Conservation (phyloP, 2,329 filamentous ascomycete species). For the Aspergillus sp. region DNA sequence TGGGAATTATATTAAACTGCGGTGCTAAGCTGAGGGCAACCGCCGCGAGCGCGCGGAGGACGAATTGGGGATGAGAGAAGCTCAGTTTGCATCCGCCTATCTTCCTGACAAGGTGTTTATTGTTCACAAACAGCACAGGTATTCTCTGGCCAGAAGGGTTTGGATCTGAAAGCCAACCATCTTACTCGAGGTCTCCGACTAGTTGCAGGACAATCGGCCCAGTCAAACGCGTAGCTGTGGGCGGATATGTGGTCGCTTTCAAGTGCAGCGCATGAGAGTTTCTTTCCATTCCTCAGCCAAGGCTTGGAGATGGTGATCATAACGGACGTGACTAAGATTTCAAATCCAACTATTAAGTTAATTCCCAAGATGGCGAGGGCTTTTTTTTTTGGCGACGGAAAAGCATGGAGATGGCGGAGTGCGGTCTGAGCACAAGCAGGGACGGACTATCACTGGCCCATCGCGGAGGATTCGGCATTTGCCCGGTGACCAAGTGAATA, state of each 20-base stretch:
- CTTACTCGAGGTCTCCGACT: slow-evolving; percentile 6
- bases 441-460: neutral
- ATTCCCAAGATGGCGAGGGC: neutral
- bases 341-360: neutral
- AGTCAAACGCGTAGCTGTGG: slow-evolving; percentile 15
- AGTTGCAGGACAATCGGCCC: slow-evolving; percentile 12
- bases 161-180: slow-evolving; percentile 10
- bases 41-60: slow-evolving; percentile 8
- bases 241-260: slow-evolving; percentile 27
- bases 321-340: neutral
- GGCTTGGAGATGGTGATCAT: slow-evolving; percentile 2
- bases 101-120: neutral
- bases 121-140: slow-evolving; percentile 5
- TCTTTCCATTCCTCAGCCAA: neutral
- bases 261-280: slow-evolving; percentile 19
- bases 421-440: slow-evolving; percentile 5
- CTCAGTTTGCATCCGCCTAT: neutral
- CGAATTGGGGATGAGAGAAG: neutral
- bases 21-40: slow-evolving; percentile 1
- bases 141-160: neutral
- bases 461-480: slow-evolving; percentile 6
- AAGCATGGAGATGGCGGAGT: neutral
- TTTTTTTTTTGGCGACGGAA: neutral
- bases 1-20: slow-evolving; percentile 10
- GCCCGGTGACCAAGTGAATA: neutral